Conservation (phyloP, 148 eudicot genomes). For the Mesembryanthemum crystallinum region DNA sequence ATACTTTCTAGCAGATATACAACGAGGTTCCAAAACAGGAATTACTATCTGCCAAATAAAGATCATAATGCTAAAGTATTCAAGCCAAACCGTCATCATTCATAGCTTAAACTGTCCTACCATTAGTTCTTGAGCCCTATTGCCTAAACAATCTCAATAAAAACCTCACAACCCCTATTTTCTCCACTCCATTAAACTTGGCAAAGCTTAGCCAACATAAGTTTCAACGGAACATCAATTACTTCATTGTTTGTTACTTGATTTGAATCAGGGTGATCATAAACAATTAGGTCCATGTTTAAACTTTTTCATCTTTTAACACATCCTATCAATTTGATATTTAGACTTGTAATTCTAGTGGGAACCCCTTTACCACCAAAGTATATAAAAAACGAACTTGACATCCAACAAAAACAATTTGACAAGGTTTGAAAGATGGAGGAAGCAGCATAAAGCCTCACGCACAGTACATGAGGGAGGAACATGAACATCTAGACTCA, state of each 20-base stretch:
- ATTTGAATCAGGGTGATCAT: background rate
- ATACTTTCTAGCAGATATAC: no score
- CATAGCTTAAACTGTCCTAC: no score
- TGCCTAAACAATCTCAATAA: background rate
- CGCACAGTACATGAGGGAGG: background rate
- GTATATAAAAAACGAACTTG: background rate
- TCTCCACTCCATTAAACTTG: background rate
- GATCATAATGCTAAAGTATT: no score
- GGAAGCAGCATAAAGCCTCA: background rate
- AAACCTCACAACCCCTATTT: background rate
- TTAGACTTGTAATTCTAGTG: background rate
- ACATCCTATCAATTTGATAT: background rate
- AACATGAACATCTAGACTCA: background rate
- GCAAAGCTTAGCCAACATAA: background rate
- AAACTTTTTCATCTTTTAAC: no score
- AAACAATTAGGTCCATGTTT: no score
- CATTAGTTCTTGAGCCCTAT: no score
- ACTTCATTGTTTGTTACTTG: background rate
- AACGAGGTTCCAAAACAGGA: no score
- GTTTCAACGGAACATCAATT: background rate
- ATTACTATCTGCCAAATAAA: no score
- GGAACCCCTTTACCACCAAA: background rate
- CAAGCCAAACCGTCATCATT: no score
- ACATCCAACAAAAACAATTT: background rate
- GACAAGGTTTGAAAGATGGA: background rate